Base-by-base conservation (phyloP, 495 filamentous ascomycete genomes). In the Penicillium ochrochloron region DNA sequence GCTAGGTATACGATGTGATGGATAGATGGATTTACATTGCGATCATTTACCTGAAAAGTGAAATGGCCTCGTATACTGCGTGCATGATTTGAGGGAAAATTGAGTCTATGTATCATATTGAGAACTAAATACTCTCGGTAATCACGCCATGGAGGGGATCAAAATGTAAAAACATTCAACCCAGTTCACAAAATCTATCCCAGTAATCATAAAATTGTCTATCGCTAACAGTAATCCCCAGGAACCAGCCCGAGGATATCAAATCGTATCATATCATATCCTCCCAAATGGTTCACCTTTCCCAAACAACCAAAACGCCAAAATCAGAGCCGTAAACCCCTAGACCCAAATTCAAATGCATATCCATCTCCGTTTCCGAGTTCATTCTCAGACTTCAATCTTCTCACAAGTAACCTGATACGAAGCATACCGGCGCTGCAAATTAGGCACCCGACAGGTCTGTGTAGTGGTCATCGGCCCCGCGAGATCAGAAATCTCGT, bases 331-430 rank as follows among this genome's bases (percentile, higher is more conserved):
- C 25, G 9, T 2, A n/a, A 31, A 23, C 10, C 42, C 19, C 29
- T 35, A 31, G 10, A 55, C 14, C 7, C 9, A 56, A 56, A 35
- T 10, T 8, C 51, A 19, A n/a, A 44, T 46, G 5, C 57, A 48
- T 8, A 33, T 14, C n/a, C 39, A 27, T 14, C 11, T 46, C 37
- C 39, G 25, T 37, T 19, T 19, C 42, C 3, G 4, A 25, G 23
- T n/a, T 23, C 46, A 12, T 10, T 35, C 2, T 42, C 53, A 48
- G 33, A 57, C 59, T 1, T 55, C 58, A n/a, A 57, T 54, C 17
- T 58, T 37, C 34, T 60, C 54, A 51, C 71, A 74, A n/a, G 70
- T 68, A n/a, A 74, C 71, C 50, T 64, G 71, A 29, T 74, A 74
- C 14, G 71, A 74, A 9, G 69, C 71, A 33, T 62, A 70, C 11